Base-by-base conservation (phyloP, 441 rosid species). In the Bruguiera hainesii region DNA sequence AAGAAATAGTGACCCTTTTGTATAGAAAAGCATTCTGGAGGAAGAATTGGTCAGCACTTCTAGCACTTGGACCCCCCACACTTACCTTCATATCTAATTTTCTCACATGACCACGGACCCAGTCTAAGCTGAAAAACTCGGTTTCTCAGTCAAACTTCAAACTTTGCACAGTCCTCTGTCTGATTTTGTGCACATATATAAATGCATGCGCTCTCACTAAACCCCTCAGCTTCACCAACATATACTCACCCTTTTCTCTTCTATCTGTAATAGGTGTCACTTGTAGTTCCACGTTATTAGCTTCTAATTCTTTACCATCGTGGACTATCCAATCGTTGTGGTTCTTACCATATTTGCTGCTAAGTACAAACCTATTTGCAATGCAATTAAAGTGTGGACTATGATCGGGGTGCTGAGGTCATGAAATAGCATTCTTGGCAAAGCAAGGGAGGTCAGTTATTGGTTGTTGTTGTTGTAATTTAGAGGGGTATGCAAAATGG, bases 41-140 rank as follows among this genome's bases (percentile, higher is more conserved):
- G 39, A 13, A 71, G 91, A 91, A 86, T 78, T 56, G 89, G 96
- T 89, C 98, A 89, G 84, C 86, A 30, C 3, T 37, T 37, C 48
- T 13, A 13, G 48, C 48, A 42, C 74, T 78, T 75, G 80, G 81
- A 82, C 81, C 68, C 75, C 74, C 80, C 73, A 68, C 71, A 69
- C 70, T 62, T 65, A 9, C 52, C 68, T 61, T 51, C 39, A 33
- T 63, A 55, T 21, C 51, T 59, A 49, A 42, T 52, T 72, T 55
- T 56, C 51, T 69, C 68, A 5, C 76, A 73, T 74, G 86, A 83
- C 89, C 88, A 68, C 71, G 83, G 98, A 90, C 96, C 96, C 79
- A 71, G 87, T 90, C 91, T 66, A 67, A 65, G 89, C 85, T 87
- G 88, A 86, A 87, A 76, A 75, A 86, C 90, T 87, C 92, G 88